Percentiles rank a stretch among this genome's conserved stretches.
phyloP scores from a whole-genome alignment of 352 stramenopile species.

The Peronospora destructor region DNA sequence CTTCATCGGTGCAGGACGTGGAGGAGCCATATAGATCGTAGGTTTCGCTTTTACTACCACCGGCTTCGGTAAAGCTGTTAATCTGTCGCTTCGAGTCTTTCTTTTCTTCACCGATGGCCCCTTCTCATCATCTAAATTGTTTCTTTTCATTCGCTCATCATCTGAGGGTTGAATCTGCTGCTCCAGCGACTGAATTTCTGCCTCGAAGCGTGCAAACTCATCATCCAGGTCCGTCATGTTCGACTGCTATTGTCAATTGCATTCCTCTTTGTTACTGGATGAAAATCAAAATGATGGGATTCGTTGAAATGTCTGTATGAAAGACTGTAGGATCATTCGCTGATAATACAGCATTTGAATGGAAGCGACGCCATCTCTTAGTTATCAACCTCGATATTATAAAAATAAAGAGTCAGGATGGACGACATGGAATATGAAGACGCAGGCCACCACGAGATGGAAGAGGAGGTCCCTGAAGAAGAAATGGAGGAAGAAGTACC shows the following conservation, averaged over 20 bases:
- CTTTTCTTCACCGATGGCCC: slow-evolving; percentile 27
- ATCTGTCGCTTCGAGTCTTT: slow-evolving; percentile 4
- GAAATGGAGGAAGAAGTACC: slow-evolving; percentile 63
- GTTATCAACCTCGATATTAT: too few species aligned
- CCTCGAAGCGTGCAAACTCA: slow-evolving; percentile 78
- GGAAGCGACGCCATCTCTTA: slow-evolving; percentile 14
- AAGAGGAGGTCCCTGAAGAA: slow-evolving; percentile 78
- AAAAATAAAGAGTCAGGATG: slow-evolving; percentile 28
- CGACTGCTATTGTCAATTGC: not conserved
- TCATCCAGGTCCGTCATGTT: slow-evolving; percentile 64
- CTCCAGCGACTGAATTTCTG: slow-evolving; percentile 74
- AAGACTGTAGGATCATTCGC: slow-evolving; percentile 12
- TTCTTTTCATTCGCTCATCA: not conserved
- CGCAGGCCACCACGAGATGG: slow-evolving; percentile 64
- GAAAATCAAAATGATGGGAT: slow-evolving; percentile 5
- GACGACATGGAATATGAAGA: slow-evolving; percentile 86
- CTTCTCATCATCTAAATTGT: slow-evolving; percentile 18
- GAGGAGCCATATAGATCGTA: slow-evolving; percentile 63
- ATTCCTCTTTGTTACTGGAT: slow-evolving; percentile 5
- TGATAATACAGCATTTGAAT: slow-evolving; percentile 19
- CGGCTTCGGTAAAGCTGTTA: slow-evolving; percentile 1
- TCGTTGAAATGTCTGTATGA: slow-evolving; percentile 12
- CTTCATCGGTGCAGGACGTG: slow-evolving; percentile 46
- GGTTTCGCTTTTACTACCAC: slow-evolving; percentile 41
- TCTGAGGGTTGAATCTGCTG: slow-evolving; percentile 18